Evolutionary conservation across 108 stramenopile species (phyloP), one percentile per base, ranked within the genome.

Genomic region (Conticribra weissflogii): DNA sequence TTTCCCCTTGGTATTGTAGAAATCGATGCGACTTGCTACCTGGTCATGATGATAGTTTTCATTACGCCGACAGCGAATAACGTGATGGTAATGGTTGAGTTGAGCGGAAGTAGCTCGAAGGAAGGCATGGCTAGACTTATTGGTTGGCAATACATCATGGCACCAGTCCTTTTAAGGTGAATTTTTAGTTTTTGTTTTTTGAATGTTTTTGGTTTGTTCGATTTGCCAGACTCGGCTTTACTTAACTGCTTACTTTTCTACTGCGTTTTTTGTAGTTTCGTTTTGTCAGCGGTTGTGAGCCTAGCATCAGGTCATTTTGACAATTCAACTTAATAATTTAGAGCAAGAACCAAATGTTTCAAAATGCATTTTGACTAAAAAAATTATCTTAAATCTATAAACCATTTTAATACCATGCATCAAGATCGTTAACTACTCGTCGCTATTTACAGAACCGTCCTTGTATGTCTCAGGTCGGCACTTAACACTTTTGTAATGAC

Each of bases 81-180:
- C 74, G 94, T 95, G 19, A 95, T 95, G 94, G 87, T 95, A 16
- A 95, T 95, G 91, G 91, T 92, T 9, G 91, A 95, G 68, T 63
- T 95, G 16, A 74, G 75, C 50, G 86, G 91, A 30, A 72, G 68
- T 50, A 76, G 84, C 3, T 72, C 79, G 33, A 94, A 94, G 61
- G 87, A 90, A 68, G 89, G 84, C 21, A 91, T 94, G 76, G 93
- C 93, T 15, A 47, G 76, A 31, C 58, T 86, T 14, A 94, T 94
- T 77, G 88, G 87, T 28, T 88, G 85, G 73, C 88, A 91, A 59
- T 94, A 91, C 63, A 76, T 83, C 15, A 71, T 80, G 3, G 87
- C 93, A 24, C 93, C 93, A 7, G 51, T 94, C 9, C 49, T 94
- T 46, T 59, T 94, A 45, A 90, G 87, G 65, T 67, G 56, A 53